Base-by-base conservation (phyloP, 2,329 filamentous ascomycete species). In the Diaporthe eres region DNA sequence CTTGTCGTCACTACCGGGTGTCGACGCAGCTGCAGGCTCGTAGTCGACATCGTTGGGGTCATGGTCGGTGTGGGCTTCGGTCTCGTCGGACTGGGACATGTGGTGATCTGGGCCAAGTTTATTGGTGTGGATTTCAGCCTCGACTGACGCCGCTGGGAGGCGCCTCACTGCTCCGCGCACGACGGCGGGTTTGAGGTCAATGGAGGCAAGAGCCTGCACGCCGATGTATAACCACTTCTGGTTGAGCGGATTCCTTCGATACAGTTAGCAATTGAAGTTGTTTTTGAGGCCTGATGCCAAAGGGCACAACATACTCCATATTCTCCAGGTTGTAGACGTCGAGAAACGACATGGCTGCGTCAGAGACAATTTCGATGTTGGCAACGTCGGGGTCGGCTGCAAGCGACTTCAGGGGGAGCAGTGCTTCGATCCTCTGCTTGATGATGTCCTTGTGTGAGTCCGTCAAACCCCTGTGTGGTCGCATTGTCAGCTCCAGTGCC, bases 331-430 rank as follows among this genome's bases (percentile, higher is more conserved):
- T 76, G 63, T 63, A 76, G 0, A 25, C 22, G 13, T 61, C 19
- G 5, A 58, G 42, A 12, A 61, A 71, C 12, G 63, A 31, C 15
- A 76, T 39, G 28, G 74, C 74, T 19, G 74, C 74, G n/a, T 76
- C 74, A 8, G 53, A 47, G 37, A 72, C 63, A 5, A 76, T 74
- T 37, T 76, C 74, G 15, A 76, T 17, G 63, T 74, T 65, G 17
- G 74, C 74, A 22, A 73, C 34, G 9, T 61, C 25, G 13, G 17
- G 34, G 71, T 76, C 71, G 7, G 15, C n/a, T 31, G 74, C 74
- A 2, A n/a, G 28, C 17, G 28, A 17, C 10, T 42, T 65, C 28
- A 76, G 71, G 22, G 58, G 61, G 15, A 76, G 68, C 1, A 72
- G 25, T 15, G 19, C 17, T 4, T 49, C 25, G 22, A 75, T 53